A percentile compares a stretch with the other conserved stretches of the same genome.
phyloP scores from a whole-genome alignment of 441 rosid species.

The Cnidoscolus chayamansa region DNA sequence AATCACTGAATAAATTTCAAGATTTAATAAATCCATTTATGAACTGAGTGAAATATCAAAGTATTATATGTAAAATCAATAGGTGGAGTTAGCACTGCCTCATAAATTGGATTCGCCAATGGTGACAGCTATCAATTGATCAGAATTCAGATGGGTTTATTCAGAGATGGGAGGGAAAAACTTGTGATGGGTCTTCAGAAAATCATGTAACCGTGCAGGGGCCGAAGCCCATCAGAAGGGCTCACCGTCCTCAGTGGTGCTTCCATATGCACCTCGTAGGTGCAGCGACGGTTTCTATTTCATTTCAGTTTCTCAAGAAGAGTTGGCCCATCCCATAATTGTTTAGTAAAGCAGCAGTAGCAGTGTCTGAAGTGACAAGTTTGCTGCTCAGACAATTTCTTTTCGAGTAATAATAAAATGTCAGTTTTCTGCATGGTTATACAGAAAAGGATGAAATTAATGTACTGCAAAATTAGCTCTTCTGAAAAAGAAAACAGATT shows the following conservation, averaged over 20 bases:
- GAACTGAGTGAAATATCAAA: no score
- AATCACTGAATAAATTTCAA: no score
- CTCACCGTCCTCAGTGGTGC: not conserved
- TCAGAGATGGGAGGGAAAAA: no score
- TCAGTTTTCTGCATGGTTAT: constrained; percentile 15
- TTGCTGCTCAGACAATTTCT: not conserved
- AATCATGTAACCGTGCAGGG: no score
- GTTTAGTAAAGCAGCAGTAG: no score
- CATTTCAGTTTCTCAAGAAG: not conserved
- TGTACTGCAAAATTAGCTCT: constrained; percentile 7
- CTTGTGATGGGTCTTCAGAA: not conserved
- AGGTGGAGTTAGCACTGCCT: no score
- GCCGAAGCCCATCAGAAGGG: not conserved
- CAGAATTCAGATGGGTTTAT: no score
- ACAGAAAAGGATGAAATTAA: constrained; percentile 5
- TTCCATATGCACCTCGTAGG: not conserved
- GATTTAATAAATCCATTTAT: no score
- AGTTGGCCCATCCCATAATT: not conserved
- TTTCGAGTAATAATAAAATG: constrained; percentile 11
- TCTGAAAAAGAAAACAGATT: not conserved
- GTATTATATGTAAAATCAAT: no score
- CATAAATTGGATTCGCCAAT: no score
- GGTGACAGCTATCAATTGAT: no score
- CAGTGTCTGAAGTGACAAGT: not conserved
- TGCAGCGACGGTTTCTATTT: not conserved